Base-by-base conservation (phyloP, 2,329 filamentous ascomycete genomes). In the Penicillium sp. region DNA sequence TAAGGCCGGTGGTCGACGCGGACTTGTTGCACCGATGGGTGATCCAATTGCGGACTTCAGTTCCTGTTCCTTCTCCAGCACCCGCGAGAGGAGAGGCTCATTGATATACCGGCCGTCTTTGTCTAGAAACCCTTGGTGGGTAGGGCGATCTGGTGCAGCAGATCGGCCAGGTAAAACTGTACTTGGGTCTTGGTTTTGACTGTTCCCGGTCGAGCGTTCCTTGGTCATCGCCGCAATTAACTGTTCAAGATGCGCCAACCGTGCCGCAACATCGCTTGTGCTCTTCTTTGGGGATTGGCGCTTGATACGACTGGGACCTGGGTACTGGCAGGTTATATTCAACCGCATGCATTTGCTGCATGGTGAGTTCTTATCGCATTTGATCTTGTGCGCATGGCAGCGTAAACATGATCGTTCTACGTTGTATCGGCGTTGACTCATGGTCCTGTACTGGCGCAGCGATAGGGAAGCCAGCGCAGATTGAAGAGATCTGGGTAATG, bases 301-400 rank as follows among this genome's bases (percentile, higher is more conserved):
- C 50, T 66, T 67, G 34, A 45, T 53, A 39, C 54, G 55, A 23
- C 45, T 61, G 1, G 58, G 60, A 3, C 65, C 65, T 1, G 66
- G 66, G 34, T 68, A 68, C 9, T 60, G 56, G 35, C 67, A 69
- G 16, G 54, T 6, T 5, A 57, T 50, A 15, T 61, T 63, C 3
- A 55, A 45, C n/a, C 59, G 61, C 8, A 55, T 16, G 34, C 67
- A 69, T 35, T 59, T 59, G 37, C 46, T 51, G 48, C 67, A 69
- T 41, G 67, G 67, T 5, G 47, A 27, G 5, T 35, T 48, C 39
- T 60, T 67, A 51, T 69, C 63, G 42, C 67, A 69, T 10, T 61
- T 59, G 31, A 69, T 63, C 39, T 69, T 69, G 38, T 67, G 62
- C 45, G 65, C 61, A 32, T 69, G 67, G 53, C 67, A 69, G 34